Percentiles rank a stretch among this genome's conserved stretches.
Conservation (phyloP, 2,329 filamentous ascomycete genomes). For the Trichoderma asperellum region DNA sequence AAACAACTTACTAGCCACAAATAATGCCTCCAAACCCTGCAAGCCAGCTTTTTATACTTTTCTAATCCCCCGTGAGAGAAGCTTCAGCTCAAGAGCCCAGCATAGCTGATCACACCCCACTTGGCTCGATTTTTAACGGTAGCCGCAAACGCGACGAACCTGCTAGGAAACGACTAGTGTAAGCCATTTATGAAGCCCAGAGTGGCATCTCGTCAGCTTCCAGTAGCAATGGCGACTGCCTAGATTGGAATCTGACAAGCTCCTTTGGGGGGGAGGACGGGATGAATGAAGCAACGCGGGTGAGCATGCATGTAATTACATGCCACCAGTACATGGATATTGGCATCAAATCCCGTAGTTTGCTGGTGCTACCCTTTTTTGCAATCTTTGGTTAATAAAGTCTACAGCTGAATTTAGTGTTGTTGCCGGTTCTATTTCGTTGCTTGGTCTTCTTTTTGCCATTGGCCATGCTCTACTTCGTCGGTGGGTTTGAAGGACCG, state of each 20-base stretch:
- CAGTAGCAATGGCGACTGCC: neutral
- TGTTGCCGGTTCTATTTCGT: neutral
- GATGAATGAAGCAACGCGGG: neutral
- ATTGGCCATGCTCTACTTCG: neutral
- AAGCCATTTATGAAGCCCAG: neutral
- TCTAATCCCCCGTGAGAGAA: neutral
- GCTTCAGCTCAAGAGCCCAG: conserved; percentile 3
- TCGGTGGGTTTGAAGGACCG: neutral
- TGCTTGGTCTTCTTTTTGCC: neutral
- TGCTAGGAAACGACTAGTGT: neutral
- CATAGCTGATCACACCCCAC: conserved; percentile 8
- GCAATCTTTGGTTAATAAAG: neutral
- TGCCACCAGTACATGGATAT: neutral
- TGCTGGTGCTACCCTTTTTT: neutral
- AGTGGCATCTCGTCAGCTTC: conserved; percentile 17
- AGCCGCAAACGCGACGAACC: neutral
- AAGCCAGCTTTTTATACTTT: neutral
- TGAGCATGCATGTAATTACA: neutral
- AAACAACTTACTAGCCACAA: neutral
- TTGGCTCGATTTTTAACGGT: conserved; percentile 1
- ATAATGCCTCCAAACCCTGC: neutral
- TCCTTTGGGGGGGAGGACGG: neutral
- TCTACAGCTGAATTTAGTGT: neutral
- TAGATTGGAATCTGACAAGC: conserved; percentile 5
- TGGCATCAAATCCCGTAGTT: neutral